Evolutionary conservation across 805 yeast genomes (phyloP).

Genomic region (Kockiozyma suomiensis): DNA sequence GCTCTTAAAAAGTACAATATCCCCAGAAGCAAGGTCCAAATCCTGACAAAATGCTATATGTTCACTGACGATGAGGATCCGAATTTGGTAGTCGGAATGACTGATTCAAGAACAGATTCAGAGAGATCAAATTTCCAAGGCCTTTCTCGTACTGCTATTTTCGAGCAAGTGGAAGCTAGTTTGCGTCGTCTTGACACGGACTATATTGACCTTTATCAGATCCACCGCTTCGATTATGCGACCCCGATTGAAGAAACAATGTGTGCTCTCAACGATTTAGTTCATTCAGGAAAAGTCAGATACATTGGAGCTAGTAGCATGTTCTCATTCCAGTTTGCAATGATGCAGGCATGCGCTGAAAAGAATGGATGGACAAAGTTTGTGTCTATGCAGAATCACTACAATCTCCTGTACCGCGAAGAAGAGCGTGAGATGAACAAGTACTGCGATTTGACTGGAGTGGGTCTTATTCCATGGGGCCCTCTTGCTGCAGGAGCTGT

Average conservation of each 20-base stretch:
- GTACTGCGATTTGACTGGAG: conserved; percentile 54
- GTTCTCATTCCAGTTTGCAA: conserved; percentile 56
- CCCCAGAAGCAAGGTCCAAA: conserved; percentile 56
- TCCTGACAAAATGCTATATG: conserved; percentile 49
- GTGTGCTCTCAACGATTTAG: conserved; percentile 57
- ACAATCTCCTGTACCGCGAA: conserved; percentile 59
- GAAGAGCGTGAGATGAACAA: conserved; percentile 65
- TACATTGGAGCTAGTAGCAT: conserved; percentile 68
- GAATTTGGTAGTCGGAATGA: neutral
- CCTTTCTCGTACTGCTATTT: conserved; percentile 50
- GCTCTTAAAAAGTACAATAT: conserved; percentile 55
- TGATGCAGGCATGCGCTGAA: conserved; percentile 57
- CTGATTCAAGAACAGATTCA: neutral
- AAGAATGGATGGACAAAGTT: conserved; percentile 59
- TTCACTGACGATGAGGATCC: neutral
- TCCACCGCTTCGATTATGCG: conserved; percentile 55
- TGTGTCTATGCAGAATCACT: conserved; percentile 59
- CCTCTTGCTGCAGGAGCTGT: conserved; percentile 59
- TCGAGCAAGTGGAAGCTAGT: conserved; percentile 49
- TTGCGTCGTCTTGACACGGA: conserved; percentile 49
- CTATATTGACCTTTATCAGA: conserved; percentile 56
- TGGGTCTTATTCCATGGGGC: conserved; percentile 63
- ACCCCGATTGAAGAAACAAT: conserved; percentile 57
- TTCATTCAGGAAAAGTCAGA: conserved; percentile 50
- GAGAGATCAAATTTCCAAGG: conserved; percentile 30